Percentiles rank a stretch among this genome's conserved stretches.
These are phyloP conservation scores for Bipolaris victoriae DNA, from an alignment of 2,329 filamentous ascomycete genomes.

Conservation along the genomic window DNA sequence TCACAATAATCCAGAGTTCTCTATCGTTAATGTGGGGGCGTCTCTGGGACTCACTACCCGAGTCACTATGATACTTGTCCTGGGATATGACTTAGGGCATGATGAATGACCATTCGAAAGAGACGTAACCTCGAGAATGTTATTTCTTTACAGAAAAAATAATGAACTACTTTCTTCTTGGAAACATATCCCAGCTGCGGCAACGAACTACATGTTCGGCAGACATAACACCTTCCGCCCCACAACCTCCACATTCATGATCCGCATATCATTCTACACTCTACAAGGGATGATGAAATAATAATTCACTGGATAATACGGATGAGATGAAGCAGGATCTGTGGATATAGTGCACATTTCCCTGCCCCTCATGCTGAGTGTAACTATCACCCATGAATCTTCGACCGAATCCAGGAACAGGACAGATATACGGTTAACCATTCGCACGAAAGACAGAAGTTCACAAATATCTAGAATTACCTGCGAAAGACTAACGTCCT, in stretches of 20 bases:
- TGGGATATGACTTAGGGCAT: background rate
- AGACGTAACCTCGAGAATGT: no score
- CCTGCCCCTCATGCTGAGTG: slow-evolving; percentile 41
- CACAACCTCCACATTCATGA: slow-evolving; percentile 16
- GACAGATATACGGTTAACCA: no score
- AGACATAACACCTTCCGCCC: background rate
- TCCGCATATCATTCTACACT: slow-evolving; percentile 9
- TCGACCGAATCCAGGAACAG: no score
- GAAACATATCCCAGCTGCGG: background rate
- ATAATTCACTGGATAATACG: slow-evolving; percentile 18
- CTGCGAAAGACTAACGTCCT: no score
- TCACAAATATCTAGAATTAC: no score
- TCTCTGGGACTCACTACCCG: background rate
- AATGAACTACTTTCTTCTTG: no score
- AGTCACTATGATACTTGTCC: background rate
- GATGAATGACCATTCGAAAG: background rate
- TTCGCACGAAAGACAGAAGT: no score
- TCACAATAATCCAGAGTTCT: background rate
- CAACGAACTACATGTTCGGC: background rate
- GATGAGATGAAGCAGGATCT: slow-evolving; percentile 48
- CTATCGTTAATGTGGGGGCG: background rate
- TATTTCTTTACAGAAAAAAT: no score
- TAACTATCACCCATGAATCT: slow-evolving; percentile 32
- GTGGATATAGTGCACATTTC: slow-evolving; percentile 45
- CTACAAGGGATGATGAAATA: background rate